phyloP scores from a whole-genome alignment of 768 basidiomycete species.

The Phaeolepiota aurea region DNA sequence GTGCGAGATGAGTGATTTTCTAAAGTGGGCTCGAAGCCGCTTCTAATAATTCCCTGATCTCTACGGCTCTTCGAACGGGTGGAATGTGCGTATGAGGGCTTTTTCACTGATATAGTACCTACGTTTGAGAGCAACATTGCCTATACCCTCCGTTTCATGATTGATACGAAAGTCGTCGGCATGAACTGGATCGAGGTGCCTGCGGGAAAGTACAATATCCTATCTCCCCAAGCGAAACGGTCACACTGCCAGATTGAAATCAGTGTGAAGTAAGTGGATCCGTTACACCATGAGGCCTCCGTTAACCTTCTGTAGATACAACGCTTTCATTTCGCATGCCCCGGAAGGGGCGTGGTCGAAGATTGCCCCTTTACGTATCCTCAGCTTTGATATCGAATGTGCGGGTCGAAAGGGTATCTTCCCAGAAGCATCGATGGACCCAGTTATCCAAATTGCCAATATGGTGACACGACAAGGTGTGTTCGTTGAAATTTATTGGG shows the following conservation, averaged over 20 bases:
- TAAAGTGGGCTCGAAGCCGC: too few species aligned
- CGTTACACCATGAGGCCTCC: conserved; percentile 1
- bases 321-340: conserved; percentile 80
- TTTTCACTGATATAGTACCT: conserved; percentile 43
- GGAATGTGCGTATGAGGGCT: conserved; percentile 56
- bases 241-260: conserved; percentile 91
- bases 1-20: conserved; percentile 73
- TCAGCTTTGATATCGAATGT: conserved; percentile 99
- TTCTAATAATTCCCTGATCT: conserved; percentile 13
- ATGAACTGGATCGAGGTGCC: conserved; percentile 99
- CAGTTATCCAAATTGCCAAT: conserved; percentile 97
- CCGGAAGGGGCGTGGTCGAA: conserved; percentile 91
- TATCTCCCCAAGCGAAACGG: conserved; percentile 46
- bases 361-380: conserved; percentile 86
- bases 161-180: conserved; percentile 92
- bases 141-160: conserved; percentile 93
- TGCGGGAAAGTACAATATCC: conserved; percentile 67
- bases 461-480: conserved; percentile 98
- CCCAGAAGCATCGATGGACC: conserved; percentile 84
- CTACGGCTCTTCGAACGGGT: conserved; percentile 67
- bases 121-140: conserved; percentile 95
- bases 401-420: conserved; percentile 97
- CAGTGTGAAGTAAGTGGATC: conserved; percentile 48
- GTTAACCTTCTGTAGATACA: conserved; percentile 42
- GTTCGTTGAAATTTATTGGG: conserved; percentile 6